Percentiles rank a stretch among this genome's conserved stretches.
phyloP scores from a whole-genome alignment of 176 grass and related monocot species.

The Echinochloa phyllopogon region DNA sequence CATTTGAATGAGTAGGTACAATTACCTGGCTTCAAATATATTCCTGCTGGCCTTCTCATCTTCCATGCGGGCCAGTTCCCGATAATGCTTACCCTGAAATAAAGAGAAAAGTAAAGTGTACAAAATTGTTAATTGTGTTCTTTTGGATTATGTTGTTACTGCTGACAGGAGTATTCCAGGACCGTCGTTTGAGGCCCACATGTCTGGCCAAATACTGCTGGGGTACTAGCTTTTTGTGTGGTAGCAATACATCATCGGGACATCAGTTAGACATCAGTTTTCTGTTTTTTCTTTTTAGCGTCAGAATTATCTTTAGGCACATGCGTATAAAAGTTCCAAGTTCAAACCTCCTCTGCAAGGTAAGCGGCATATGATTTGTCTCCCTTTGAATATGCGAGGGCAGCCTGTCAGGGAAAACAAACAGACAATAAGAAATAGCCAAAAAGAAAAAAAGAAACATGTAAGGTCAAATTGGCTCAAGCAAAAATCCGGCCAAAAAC shows the following conservation, averaged over 20 bases:
- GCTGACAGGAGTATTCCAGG: background rate
- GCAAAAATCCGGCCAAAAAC: background rate
- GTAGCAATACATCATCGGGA: slow-evolving; percentile 18
- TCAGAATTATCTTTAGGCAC: background rate
- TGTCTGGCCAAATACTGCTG: background rate
- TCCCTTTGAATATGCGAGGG: slow-evolving; percentile 79
- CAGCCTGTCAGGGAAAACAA: slow-evolving; percentile 68
- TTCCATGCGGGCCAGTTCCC: slow-evolving; percentile 67
- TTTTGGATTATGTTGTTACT: background rate
- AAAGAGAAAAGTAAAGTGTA: background rate
- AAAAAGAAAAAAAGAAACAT: background rate
- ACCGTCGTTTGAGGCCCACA: background rate
- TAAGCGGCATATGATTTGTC: slow-evolving; percentile 73
- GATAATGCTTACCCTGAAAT: slow-evolving; percentile 86
- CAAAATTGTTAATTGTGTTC: background rate
- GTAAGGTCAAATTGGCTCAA: slow-evolving; percentile 27
- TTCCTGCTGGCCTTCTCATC: slow-evolving; percentile 79
- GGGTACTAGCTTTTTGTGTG: background rate
- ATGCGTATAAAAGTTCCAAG: no score
- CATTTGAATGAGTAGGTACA: background rate
- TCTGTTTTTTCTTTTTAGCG: background rate
- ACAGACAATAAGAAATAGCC: slow-evolving; percentile 43
- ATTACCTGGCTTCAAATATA: slow-evolving; percentile 88
- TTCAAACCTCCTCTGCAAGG: slow-evolving; percentile 80
- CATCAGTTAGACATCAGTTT: slow-evolving; percentile 10